Conservation (phyloP, 768 basidiomycete genomes). For the Boletus sp. region DNA sequence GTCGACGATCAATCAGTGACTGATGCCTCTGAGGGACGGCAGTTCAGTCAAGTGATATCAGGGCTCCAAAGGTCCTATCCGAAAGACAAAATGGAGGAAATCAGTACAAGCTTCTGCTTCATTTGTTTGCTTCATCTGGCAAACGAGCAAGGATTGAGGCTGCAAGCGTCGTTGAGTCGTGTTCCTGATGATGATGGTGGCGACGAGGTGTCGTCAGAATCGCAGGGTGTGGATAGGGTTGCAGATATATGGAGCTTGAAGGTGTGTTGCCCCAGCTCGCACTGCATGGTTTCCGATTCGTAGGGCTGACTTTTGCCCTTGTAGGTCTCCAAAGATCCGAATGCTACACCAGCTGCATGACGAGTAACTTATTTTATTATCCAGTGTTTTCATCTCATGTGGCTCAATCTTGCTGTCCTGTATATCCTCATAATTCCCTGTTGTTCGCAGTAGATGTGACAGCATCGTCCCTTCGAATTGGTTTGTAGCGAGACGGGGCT, state of each 20-base stretch:
- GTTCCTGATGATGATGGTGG: slow-evolving; percentile 32
- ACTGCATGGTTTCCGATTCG: neutral
- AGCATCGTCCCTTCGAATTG: neutral
- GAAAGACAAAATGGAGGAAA: slow-evolving; percentile 92
- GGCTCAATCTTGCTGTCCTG: slow-evolving; percentile 6
- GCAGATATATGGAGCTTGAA: slow-evolving; percentile 76
- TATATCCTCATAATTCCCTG: slow-evolving; percentile 5
- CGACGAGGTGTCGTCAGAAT: slow-evolving; percentile 32
- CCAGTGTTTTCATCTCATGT: slow-evolving; percentile 6
- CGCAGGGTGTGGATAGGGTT: slow-evolving; percentile 44
- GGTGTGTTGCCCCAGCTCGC: slow-evolving; percentile 37
- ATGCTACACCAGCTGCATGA: slow-evolving; percentile 30
- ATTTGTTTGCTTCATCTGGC: slow-evolving; percentile 95
- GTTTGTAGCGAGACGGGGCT: neutral
- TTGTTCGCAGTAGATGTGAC: neutral
- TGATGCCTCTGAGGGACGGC: slow-evolving; percentile 61
- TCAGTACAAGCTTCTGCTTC: slow-evolving; percentile 99
- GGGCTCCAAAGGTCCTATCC: slow-evolving; percentile 83
- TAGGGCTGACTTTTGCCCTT: neutral
- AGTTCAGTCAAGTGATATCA: slow-evolving; percentile 79
- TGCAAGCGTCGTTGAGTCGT: slow-evolving; percentile 52
- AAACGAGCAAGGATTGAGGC: slow-evolving; percentile 91
- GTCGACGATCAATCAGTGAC: slow-evolving; percentile 51
- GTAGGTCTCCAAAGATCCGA: slow-evolving; percentile 46
- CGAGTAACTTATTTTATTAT: slow-evolving; percentile 22